Base-by-base conservation (phyloP, 2,329 filamentous ascomycete species). In the Dactylellina parvicollis region DNA sequence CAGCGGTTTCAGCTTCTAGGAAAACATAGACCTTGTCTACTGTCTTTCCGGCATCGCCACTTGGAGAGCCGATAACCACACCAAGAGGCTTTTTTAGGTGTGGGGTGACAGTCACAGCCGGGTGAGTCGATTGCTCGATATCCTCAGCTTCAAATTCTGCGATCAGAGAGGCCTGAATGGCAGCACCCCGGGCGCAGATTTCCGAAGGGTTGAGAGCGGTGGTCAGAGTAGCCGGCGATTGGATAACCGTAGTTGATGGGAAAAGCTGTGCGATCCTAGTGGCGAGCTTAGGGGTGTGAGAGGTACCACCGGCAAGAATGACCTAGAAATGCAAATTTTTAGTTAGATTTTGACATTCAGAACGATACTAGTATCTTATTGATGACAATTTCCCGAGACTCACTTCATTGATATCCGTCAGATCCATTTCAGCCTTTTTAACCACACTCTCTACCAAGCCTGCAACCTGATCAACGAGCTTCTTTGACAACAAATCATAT, bases 41-140 rank as follows among this genome's bases (percentile, higher is more conserved):
- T 44, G 82, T 82, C 16, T 61, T 67, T 34, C 59, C 67, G 20
- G 46, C 59, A 26, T 64, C 59, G 52, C 85, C 85, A 52, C 88
- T 84, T 40, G 83, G 85, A 12, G 84, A 83, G 67, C 87, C 83
- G 77, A 89, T 87, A 75, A 96, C 86, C 59, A 98, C 90, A 80
- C 95, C 95, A 75, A 99, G 91, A 75, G 94, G 91, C 80, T 93
- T 90, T 78, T 88, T 85, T 75, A 96, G 89, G 84, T 99, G 95
- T 78, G 92, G 92, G 57, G 96, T 92, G 14, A 93, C 94, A 32
- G 94, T 97, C 76, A 99, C 92, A 80, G 92, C 92, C 57, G 95
- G 90, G 84, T 99, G 94, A 50, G 92, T 96, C 75, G 92, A 96
- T 85, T 97, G 93, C 80, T 96, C 91, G 77, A 99, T 96, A 80